A percentile compares a stretch with the other conserved stretches of the same genome.
Evolutionary conservation across 768 basidiomycete species (phyloP).

Genomic region (Mycena leptocephala): DNA sequence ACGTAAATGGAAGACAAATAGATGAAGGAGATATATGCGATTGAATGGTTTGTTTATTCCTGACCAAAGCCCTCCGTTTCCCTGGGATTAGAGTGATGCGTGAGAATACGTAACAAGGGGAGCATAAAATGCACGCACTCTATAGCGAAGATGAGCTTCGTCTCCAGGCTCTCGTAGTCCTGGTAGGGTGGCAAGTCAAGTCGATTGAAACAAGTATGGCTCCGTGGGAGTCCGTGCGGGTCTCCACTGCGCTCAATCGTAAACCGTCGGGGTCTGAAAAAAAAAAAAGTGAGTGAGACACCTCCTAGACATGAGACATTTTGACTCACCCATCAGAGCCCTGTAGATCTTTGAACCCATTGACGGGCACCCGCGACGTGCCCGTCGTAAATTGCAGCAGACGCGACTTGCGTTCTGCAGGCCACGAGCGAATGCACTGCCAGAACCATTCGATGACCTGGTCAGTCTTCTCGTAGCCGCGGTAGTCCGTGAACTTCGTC

Average conservation of each 20-base stretch:
- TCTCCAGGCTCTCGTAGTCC: conserved; percentile 89
- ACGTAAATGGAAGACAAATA: background rate
- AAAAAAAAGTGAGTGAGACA: background rate
- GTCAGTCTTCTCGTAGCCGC: conserved; percentile 89
- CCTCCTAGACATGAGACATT: background rate
- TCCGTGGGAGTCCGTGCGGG: conserved; percentile 88
- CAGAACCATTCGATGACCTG: conserved; percentile 97
- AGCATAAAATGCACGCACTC: conserved; percentile 67
- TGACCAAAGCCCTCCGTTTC: conserved; percentile 87
- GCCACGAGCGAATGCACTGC: conserved; percentile 93
- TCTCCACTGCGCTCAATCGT: conserved; percentile 97
- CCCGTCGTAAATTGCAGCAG: conserved; percentile 92
- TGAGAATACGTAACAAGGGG: background rate
- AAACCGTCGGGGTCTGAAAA: conserved; percentile 78
- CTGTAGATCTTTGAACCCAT: conserved; percentile 96
- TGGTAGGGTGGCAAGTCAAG: conserved; percentile 93
- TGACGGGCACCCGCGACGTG: conserved; percentile 89
- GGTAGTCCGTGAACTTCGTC: conserved; percentile 95
- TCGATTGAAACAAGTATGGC: conserved; percentile 95
- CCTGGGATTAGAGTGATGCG: conserved; percentile 51
- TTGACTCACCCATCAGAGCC: conserved; percentile 81
- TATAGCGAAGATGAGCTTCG: conserved; percentile 88
- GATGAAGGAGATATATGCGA: conserved; percentile 19
- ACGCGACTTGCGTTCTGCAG: conserved; percentile 89
- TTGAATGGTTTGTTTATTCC: conserved; percentile 57